Evolutionary conservation across 2,329 filamentous ascomycete species (phyloP).

Genomic region (Monilinia fructicola): DNA sequence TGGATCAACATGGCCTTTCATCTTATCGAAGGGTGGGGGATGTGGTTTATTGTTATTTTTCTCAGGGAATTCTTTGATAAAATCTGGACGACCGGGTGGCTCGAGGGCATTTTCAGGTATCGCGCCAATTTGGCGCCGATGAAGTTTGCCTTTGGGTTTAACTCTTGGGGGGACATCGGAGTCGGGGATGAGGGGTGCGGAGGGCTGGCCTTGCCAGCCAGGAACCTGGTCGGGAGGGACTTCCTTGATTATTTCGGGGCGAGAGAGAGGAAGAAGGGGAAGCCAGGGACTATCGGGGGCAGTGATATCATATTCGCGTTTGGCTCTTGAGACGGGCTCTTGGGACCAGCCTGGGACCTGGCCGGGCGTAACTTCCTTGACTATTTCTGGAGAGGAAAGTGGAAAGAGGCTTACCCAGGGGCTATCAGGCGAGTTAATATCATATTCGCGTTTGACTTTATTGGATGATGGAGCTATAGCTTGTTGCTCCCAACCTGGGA

Average conservation of each 20-base stretch:
- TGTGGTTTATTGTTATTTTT: slow-evolving; percentile 3
- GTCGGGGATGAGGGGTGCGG: background rate
- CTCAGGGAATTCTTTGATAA: slow-evolving; percentile 1
- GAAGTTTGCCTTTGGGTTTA: background rate
- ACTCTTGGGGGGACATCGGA: background rate
- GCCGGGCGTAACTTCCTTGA: background rate
- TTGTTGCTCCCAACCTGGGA: slow-evolving; percentile 13
- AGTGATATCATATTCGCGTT: slow-evolving; percentile 5
- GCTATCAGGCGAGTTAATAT: background rate
- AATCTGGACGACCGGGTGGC: slow-evolving; percentile 9
- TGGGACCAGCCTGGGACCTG: slow-evolving; percentile 1
- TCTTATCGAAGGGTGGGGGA: background rate
- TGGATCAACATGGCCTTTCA: background rate
- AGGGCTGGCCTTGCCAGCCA: background rate
- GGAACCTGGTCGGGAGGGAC: background rate
- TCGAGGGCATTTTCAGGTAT: slow-evolving; percentile 12
- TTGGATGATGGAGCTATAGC: background rate
- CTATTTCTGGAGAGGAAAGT: background rate
- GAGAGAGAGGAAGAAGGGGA: background rate
- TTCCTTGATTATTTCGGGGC: background rate
- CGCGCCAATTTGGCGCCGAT: slow-evolving; percentile 1
- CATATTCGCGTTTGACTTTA: background rate
- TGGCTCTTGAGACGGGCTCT: background rate
- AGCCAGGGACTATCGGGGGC: background rate
- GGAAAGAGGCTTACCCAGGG: background rate